Evolutionary conservation across 2,329 filamentous ascomycete genomes (phyloP), one percentile per base, ranked within the genome.

Genomic region (Paracoccidioides brasiliensis): DNA sequence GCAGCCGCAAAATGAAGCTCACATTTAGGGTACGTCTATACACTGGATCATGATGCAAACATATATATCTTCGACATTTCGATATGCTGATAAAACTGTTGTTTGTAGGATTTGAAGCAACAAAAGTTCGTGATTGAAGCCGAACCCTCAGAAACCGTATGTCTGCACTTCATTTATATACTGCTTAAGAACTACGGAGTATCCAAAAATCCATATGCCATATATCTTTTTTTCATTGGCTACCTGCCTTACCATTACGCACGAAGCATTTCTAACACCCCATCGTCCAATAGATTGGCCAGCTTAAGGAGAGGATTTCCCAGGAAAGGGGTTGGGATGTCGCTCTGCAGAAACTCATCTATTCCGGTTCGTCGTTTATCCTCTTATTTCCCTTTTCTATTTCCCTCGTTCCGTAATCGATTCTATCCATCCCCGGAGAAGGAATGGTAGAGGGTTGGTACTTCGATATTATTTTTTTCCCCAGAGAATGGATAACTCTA

Each of bases 101-200:
- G 48, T 48, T 44, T 51, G 53, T 59, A 96, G 90, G 93, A 98
- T 78, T 81, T 98, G 68, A 97, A 96, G 80, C 93, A 97, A 75
- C 88, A 96, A 73, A 96, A 96, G 79, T 98, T 98, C 76, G 84
- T 85, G 68, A 86, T 98, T 78, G 91, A 97, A 64, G 88, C 90
- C 68, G 90, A 97, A 73, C 88, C 90, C 61, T 84, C 86, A 62
- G 90, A 96, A 70, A 87, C 88, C 72, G 90, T 96, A 84, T 67
- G 86, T 15, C 9, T 67, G 86, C 49, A 35, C 37, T 37, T 51
- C 49, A 41, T 51, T 41, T 41, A 3, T 30, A 40, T n/a, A 38
- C 12, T 12, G 12, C 37, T 8, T 12, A 38, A 7, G 12, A 8
- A 38, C 12, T 12, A 38, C 12, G 12, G 7, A 38, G 7, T 38